These are phyloP conservation scores for Phytophthora litchii DNA, from an alignment of 352 stramenopile genomes.

Conservation along the genomic window DNA sequence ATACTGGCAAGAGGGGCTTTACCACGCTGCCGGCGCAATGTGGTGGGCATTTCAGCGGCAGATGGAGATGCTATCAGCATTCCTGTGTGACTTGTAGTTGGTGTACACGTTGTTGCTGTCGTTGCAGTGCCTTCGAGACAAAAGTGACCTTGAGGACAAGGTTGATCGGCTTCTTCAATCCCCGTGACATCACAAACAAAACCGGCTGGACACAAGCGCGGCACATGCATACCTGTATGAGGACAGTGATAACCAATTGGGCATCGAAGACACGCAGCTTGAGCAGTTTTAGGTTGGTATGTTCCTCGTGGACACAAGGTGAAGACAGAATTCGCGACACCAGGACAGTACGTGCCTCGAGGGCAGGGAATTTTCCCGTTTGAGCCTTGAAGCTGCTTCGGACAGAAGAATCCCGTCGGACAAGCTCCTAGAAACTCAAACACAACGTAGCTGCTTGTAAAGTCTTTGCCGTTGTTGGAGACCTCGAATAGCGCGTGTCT, in stretches of 20 bases:
- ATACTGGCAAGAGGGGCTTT: constrained; percentile 40
- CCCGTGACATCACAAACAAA: constrained; percentile 96
- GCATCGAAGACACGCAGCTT: constrained; percentile 91
- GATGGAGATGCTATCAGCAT: constrained; percentile 44
- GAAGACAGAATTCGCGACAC: constrained; percentile 89
- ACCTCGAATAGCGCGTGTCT: constrained; percentile 84
- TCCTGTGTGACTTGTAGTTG: constrained; percentile 40
- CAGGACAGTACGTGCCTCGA: constrained; percentile 78
- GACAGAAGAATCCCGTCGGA: constrained; percentile 91
- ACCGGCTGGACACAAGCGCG: constrained; percentile 93
- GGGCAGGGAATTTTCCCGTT: constrained; percentile 63
- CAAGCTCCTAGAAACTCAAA: constrained; percentile 86
- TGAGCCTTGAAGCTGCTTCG: constrained; percentile 46
- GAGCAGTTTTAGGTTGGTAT: constrained; percentile 88
- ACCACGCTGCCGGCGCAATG: constrained; percentile 40
- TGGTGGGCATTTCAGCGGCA: constrained; percentile 44
- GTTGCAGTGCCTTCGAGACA: constrained; percentile 96
- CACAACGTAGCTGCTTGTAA: constrained; percentile 74
- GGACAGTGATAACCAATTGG: constrained; percentile 96
- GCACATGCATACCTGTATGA: constrained; percentile 92
- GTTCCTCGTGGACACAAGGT: constrained; percentile 94
- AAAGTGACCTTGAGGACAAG: constrained; percentile 95
- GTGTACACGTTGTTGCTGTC: constrained; percentile 88
- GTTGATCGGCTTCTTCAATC: constrained; percentile 90
- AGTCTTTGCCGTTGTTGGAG: constrained; percentile 96